Percentiles rank a stretch among this genome's conserved stretches.
These are phyloP conservation scores for Oryza longistaminata DNA, from an alignment of 176 grass and related monocot species.

Conservation along the genomic window DNA sequence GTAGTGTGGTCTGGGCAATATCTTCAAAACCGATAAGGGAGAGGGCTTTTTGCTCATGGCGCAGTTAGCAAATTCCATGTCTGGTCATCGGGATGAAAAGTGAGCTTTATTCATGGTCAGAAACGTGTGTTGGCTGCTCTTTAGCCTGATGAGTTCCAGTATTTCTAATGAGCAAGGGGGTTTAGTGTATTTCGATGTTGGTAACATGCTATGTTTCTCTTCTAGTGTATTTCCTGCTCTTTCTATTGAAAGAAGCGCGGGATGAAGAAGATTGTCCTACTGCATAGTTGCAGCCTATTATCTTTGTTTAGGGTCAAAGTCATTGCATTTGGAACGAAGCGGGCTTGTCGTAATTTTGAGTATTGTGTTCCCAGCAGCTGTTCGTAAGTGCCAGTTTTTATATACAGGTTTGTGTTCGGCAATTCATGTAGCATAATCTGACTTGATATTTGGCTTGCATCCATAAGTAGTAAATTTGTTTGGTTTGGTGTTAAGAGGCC, in stretches of 20 bases:
- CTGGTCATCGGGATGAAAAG: background rate
- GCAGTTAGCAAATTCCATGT: background rate
- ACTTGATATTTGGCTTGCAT: too few species aligned
- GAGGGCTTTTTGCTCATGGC: background rate
- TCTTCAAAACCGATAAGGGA: background rate
- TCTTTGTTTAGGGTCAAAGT: background rate
- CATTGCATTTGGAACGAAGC: background rate
- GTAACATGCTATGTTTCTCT: background rate
- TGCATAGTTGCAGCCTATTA: slow-evolving; percentile 5
- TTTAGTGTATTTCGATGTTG: background rate
- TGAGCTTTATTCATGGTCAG: background rate
- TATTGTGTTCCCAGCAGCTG: too few species aligned
- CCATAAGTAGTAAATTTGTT: too few species aligned
- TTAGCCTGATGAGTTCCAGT: background rate
- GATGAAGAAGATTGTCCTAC: background rate
- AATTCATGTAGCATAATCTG: too few species aligned
- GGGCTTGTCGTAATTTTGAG: background rate
- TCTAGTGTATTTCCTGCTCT: too few species aligned
- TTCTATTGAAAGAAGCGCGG: background rate
- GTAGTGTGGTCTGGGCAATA: background rate
- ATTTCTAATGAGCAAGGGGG: background rate
- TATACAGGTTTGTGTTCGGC: too few species aligned
- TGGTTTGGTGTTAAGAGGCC: too few species aligned
- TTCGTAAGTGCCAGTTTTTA: too few species aligned
- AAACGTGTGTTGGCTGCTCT: background rate